Evolutionary conservation across 805 yeast species (phyloP).

Genomic region (Saturnispora bothae): DNA sequence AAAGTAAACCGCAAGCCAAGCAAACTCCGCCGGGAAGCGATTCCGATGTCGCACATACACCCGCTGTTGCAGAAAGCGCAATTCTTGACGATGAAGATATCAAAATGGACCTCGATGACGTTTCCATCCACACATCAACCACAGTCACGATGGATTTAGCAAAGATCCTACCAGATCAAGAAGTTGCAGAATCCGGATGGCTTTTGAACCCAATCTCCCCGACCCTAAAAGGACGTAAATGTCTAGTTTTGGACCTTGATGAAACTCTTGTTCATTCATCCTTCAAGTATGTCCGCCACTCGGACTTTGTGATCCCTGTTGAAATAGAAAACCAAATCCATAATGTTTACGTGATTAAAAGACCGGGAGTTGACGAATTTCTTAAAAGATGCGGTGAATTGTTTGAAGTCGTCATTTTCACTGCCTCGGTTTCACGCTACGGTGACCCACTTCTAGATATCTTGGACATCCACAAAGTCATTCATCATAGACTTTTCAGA

Average conservation of each 20-base stretch:
- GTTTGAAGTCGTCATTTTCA: conserved; percentile 92
- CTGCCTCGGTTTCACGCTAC: conserved; percentile 90
- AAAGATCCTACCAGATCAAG: conserved; percentile 62
- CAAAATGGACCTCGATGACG: conserved; percentile 17
- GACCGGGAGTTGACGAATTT: conserved; percentile 98
- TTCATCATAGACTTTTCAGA: conserved; percentile 88
- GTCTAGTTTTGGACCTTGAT: conserved; percentile 84
- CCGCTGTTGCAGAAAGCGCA: not conserved
- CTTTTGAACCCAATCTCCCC: conserved; percentile 48
- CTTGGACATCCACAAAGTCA: conserved; percentile 60
- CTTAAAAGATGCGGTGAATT: conserved; percentile 71
- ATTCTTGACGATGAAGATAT: conserved; percentile 1
- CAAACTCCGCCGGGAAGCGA: not conserved
- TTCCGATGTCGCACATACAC: not conserved
- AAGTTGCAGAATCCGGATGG: conserved; percentile 53
- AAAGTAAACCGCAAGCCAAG: not conserved
- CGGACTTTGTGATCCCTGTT: conserved; percentile 95
- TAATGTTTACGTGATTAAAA: conserved; percentile 89
- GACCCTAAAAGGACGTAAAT: conserved; percentile 55
- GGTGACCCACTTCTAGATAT: conserved; percentile 93
- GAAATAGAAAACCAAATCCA: conserved; percentile 89
- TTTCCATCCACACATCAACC: conserved; percentile 25
- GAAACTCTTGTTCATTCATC: conserved; percentile 95
- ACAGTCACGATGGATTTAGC: conserved; percentile 44
- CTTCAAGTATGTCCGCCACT: conserved; percentile 81